These are phyloP conservation scores for Aspergillus aculeatinus DNA, from an alignment of 2,329 filamentous ascomycete species.

Conservation along the genomic window DNA sequence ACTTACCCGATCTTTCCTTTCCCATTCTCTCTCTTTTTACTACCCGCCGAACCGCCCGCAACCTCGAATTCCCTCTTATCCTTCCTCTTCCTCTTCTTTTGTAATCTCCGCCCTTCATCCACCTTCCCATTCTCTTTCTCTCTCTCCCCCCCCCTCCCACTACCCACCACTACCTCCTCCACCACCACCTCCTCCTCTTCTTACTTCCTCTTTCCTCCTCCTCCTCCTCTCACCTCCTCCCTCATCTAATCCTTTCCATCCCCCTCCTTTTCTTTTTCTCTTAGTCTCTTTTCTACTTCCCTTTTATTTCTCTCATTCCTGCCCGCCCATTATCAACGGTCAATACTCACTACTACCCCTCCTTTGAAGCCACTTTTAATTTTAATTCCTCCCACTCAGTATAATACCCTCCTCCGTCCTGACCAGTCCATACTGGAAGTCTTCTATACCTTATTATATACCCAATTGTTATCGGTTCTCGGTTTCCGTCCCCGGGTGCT, in stretches of 20 bases:
- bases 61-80: background rate
- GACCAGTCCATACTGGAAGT: slow-evolving; percentile 2
- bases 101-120: slow-evolving; percentile 6
- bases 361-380: background rate
- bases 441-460: slow-evolving; percentile 10
- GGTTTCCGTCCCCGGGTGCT: slow-evolving; percentile 12
- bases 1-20: background rate
- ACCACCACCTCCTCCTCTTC: slow-evolving; percentile 18
- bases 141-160: slow-evolving; percentile 7
- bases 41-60: background rate
- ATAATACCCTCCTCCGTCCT: slow-evolving; percentile 5
- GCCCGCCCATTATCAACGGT: background rate
- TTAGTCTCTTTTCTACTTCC: slow-evolving; percentile 11
- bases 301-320: background rate
- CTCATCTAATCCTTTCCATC: slow-evolving; percentile 9
- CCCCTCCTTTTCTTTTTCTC: slow-evolving; percentile 12
- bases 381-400: slow-evolving; percentile 1
- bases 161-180: slow-evolving; percentile 17
- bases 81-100: background rate
- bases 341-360: background rate
- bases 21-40: background rate
- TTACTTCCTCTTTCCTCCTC: slow-evolving; percentile 13
- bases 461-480: slow-evolving; percentile 6
- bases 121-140: slow-evolving; percentile 5
- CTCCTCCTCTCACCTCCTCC: slow-evolving; percentile 11